Conservation (phyloP, 306 rosid genomes). For the Casuarina glauca region DNA sequence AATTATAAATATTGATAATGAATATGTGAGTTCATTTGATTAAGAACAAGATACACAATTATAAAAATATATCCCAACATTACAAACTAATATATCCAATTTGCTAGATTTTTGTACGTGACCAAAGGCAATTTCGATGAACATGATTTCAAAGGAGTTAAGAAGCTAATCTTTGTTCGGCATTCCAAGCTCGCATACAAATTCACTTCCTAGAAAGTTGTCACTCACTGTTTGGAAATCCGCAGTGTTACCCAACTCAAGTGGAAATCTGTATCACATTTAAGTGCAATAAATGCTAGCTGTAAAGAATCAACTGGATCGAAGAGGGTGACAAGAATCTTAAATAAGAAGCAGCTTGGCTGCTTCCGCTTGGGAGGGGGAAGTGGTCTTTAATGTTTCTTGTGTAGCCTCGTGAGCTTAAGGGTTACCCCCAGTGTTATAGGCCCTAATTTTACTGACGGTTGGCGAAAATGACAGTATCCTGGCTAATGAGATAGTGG, state of each 20-base stretch:
- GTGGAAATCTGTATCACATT: conserved; percentile 31
- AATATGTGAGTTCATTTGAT: too few relatives aligned
- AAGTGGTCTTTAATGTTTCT: conserved; percentile 40
- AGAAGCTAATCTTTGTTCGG: too few relatives aligned
- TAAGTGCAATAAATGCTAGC: conserved; percentile 32
- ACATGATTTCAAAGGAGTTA: background rate
- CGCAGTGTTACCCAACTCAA: background rate
- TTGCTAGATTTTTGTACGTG: too few relatives aligned
- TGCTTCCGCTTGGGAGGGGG: conserved; percentile 24
- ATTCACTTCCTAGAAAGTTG: background rate
- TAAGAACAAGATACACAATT: too few relatives aligned
- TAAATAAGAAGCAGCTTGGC: conserved; percentile 38
- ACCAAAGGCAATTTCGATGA: too few relatives aligned
- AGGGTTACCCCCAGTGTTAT: conserved; percentile 9
- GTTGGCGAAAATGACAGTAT: background rate
- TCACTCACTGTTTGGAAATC: background rate
- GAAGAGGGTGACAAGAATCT: conserved; percentile 34
- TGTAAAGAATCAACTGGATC: conserved; percentile 5
- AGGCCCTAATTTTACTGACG: background rate
- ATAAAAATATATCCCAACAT: too few relatives aligned
- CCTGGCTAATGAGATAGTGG: background rate
- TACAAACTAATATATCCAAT: too few relatives aligned
- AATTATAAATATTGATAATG: too few relatives aligned
- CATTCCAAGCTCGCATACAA: too few relatives aligned
- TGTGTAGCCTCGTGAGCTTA: conserved; percentile 41